phyloP scores from a whole-genome alignment of 1,284 basidiomycete species.

The Phlebopus sp. region DNA sequence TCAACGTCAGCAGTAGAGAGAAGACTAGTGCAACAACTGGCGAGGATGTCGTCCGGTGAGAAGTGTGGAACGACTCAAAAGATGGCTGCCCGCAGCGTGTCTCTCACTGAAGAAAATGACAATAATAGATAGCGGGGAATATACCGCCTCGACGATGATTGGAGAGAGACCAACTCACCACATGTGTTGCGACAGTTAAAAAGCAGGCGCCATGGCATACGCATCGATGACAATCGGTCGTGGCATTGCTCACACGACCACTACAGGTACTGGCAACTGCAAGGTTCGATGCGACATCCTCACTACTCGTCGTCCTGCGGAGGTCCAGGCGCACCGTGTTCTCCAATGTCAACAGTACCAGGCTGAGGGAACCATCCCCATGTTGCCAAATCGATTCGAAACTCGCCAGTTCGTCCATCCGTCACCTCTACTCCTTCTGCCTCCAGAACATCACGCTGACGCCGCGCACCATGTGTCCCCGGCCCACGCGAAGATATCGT shows the following conservation, averaged over 20 bases:
- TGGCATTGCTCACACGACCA: not conserved
- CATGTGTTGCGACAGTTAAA: not conserved
- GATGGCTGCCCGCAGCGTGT: not conserved
- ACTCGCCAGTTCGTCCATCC: conserved; percentile 41
- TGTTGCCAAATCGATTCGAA: conserved; percentile 45
- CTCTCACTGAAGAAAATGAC: conserved; percentile 3
- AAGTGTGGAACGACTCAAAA: not conserved
- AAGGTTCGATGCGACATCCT: not conserved
- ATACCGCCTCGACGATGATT: not conserved
- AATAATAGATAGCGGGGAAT: not conserved
- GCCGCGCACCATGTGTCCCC: conserved; percentile 57
- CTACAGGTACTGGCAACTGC: not conserved
- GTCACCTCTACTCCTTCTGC: conserved; percentile 59
- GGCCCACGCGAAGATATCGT: conserved; percentile 81
- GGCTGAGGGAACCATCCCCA: conserved; percentile 63
- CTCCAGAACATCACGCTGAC: conserved; percentile 56
- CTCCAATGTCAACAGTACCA: conserved; percentile 26
- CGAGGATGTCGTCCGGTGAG: not conserved
- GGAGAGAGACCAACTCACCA: not conserved
- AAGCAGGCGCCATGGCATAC: not conserved
- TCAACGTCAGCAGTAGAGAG: not conserved
- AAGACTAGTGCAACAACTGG: not conserved
- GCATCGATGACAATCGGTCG: no score
- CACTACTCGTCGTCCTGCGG: not conserved
- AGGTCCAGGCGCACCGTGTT: not conserved